Evolutionary conservation across 257 asterid species (phyloP).

Genomic region (Solanum appendiculatum): DNA sequence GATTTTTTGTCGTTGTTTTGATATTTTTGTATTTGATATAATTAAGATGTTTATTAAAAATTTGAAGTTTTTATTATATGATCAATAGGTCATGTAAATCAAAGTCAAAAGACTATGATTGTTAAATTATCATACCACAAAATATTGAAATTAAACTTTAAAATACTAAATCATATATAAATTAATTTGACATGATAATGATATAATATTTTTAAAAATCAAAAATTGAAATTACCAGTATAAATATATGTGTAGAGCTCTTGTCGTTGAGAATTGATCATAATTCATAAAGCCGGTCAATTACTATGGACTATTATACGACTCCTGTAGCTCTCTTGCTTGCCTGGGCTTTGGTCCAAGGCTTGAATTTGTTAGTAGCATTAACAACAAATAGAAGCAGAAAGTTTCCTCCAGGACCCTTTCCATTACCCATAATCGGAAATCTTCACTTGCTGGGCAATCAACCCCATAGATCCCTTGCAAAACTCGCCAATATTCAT

Average conservation of each 20-base stretch:
- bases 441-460: constrained; percentile 62
- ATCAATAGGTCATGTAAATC: too few species aligned
- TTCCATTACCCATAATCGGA: constrained; percentile 70
- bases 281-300: background rate
- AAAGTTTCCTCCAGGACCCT: constrained; percentile 22
- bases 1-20: too few species aligned
- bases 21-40: too few species aligned
- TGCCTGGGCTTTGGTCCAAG: constrained; percentile 5
- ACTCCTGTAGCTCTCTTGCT: constrained; percentile 36
- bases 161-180: too few species aligned
- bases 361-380: background rate
- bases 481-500: constrained; percentile 37
- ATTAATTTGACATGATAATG: too few species aligned
- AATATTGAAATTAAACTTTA: too few species aligned
- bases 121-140: too few species aligned
- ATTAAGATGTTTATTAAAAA: too few species aligned
- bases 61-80: too few species aligned
- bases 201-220: too few species aligned
- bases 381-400: background rate
- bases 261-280: background rate
- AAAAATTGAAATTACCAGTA: background rate
- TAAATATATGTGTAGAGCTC: background rate
- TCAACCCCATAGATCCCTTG: constrained; percentile 55
- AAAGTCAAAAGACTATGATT: too few species aligned
- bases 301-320: constrained; percentile 9